phyloP scores from a whole-genome alignment of 73 alveolate species.

The Paramecium primaurelia region DNA sequence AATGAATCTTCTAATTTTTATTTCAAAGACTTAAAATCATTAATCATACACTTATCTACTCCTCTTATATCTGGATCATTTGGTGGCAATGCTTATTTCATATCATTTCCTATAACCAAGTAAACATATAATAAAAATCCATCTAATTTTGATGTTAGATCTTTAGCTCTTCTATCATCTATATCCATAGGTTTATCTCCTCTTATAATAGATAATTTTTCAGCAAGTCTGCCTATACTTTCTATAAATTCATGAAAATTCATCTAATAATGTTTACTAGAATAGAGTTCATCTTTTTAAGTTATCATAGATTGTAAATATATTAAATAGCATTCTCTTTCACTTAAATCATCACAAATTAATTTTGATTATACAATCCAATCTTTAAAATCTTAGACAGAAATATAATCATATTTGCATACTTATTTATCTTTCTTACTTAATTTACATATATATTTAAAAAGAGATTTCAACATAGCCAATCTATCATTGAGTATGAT shows the following conservation, averaged over 20 bases:
- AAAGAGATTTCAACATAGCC: neutral
- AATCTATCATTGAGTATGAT: neutral
- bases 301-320: neutral
- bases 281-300: neutral
- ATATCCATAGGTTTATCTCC: slow-evolving; percentile 29
- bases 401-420: neutral
- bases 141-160: neutral
- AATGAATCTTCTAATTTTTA: slow-evolving; percentile 28
- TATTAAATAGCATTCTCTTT: slow-evolving; percentile 8
- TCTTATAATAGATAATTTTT: neutral
- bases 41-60: slow-evolving; percentile 30
- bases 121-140: neutral
- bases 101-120: neutral
- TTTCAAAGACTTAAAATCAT: slow-evolving; percentile 12
- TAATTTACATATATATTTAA: neutral
- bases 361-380: neutral
- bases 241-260: slow-evolving; percentile 35
- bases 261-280: neutral
- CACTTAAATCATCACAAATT: neutral
- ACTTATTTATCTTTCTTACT: slow-evolving; percentile 4
- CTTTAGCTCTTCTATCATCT: slow-evolving; percentile 23
- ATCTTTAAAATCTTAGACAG: neutral
- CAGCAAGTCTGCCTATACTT: neutral
- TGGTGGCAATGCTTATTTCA: slow-evolving; percentile 34
- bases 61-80: neutral